Base-by-base conservation (phyloP, 1,139 yeast genomes). In the Pichia norvegensis region DNA sequence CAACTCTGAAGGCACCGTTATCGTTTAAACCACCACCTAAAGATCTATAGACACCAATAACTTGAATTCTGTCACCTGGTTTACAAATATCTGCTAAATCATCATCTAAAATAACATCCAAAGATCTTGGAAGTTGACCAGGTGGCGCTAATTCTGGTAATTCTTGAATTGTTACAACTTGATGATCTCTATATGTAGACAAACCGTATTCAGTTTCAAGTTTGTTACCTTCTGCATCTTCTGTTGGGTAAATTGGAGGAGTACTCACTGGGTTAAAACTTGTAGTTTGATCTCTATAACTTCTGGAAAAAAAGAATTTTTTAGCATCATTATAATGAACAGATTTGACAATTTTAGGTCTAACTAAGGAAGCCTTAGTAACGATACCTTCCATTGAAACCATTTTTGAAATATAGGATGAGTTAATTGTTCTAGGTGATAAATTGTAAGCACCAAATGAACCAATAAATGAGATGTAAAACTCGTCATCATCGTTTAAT, bases 111-210 rank as follows among this genome's bases (percentile, higher is more conserved):
- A 92, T 77, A 35, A 92, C 85, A 61, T 92, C 98, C 36, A 92
- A 78, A 2, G 95, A 82, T 55, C 98, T 74, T 37, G 99, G 98
- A 52, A 92, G 72, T 66, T 92, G 98, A 49, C 99, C 98, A 1
- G 97, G 95, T 17, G 98, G 98, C 0, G 98, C 97, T 55, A 84
- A 76, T 67, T 92, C 99, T 1, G 98, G 99, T 92, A 94, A 86
- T 68, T 92, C 99, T 66, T 92, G 99, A 35, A 92, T 84, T 0
- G 96, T 80, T 33, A 92, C 76, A 40, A 88, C 85, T 67, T 92
- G 99, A 62, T 92, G 97, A 66, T 92, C 98, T 57, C 92, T 76
- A 63, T 87, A 92, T 20, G 95, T 87, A 20, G 94, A 84, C 62
- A 82, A 85, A 4, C 99, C 99, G 61, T 86, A 92, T 63, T 92